Evolutionary conservation across 306 rosid genomes (phyloP).

Genomic region (Citrullus mucosospermus): DNA sequence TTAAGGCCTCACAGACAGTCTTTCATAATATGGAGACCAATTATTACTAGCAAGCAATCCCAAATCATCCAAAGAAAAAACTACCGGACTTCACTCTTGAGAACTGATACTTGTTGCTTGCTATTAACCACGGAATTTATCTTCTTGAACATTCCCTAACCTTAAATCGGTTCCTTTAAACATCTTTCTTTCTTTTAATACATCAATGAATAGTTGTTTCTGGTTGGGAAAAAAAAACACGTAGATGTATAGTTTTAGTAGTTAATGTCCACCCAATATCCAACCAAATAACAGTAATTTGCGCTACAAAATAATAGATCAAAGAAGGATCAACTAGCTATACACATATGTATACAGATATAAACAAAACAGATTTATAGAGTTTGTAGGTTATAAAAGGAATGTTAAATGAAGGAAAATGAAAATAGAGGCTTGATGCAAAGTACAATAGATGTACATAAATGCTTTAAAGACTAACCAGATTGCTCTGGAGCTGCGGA

Average conservation of each 20-base stretch:
- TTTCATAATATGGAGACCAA: not conserved
- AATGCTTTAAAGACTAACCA: constrained; percentile 42
- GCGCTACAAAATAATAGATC: not conserved
- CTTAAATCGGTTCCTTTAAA: not conserved
- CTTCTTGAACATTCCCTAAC: not conserved
- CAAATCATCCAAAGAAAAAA: not conserved
- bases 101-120: not conserved
- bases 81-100: not conserved
- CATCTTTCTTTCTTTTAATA: too few relatives aligned
- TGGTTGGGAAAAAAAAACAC: not conserved
- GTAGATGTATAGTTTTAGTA: not conserved
- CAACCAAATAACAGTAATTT: not conserved
- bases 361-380: not conserved
- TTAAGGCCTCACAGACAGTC: not conserved
- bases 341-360: not conserved
- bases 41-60: not conserved
- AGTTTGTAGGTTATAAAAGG: not conserved
- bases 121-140: not conserved
- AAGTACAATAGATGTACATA: not conserved
- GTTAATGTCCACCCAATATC: not conserved
- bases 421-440: not conserved
- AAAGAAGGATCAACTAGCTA: not conserved
- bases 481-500: constrained; percentile 38
- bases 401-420: not conserved
- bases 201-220: not conserved